phyloP scores from a whole-genome alignment of 2,329 filamentous ascomycete species.

The Pseudogymnoascus sp. region DNA sequence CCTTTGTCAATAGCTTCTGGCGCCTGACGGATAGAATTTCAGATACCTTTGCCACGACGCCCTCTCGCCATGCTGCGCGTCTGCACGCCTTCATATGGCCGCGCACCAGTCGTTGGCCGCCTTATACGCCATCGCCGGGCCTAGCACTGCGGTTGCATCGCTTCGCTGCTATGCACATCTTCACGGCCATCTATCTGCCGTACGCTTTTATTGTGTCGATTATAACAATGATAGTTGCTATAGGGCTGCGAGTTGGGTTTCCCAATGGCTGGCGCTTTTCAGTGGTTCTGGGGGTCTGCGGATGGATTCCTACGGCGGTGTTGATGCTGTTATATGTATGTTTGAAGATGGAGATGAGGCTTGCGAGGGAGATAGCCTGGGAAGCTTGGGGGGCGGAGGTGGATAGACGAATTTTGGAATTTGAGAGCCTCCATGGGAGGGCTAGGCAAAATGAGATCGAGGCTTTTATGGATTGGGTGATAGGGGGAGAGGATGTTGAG shows the following conservation, averaged over 20 bases:
- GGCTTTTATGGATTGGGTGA: not conserved
- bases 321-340: not conserved
- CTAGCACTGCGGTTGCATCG: not conserved
- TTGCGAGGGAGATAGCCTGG: not conserved
- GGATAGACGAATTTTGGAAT: not conserved
- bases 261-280: not conserved
- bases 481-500: not conserved
- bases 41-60: not conserved
- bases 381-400: not conserved
- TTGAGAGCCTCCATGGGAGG: not conserved
- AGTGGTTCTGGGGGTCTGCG: not conserved
- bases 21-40: not conserved
- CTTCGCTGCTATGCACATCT: not conserved
- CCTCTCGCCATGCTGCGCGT: not conserved
- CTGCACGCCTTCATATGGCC: not conserved
- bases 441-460: not conserved
- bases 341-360: not conserved
- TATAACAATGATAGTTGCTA: not conserved
- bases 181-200: not conserved
- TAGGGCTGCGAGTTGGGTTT: not conserved
- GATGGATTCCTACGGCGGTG: not conserved
- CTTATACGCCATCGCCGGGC: not conserved
- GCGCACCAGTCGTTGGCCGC: not conserved
- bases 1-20: not conserved
- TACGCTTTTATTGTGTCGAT: not conserved